Base-by-base conservation (phyloP, 352 stramenopile genomes). In the Paralagenidium karlingii region DNA sequence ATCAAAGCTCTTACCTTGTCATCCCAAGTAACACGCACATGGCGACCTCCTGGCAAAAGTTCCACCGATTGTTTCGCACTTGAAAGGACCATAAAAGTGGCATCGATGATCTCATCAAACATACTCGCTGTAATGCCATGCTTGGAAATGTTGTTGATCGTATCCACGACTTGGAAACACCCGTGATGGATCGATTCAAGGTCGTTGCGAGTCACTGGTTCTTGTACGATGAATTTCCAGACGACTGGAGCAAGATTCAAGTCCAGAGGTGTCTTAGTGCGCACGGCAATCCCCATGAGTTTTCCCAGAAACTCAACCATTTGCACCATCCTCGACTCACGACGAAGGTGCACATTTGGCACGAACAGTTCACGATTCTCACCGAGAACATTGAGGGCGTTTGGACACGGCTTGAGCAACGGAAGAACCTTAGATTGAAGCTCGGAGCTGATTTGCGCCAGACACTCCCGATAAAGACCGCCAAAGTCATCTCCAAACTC, bases 291-390 rank as follows among this genome's bases (percentile, higher is more conserved):
- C 16, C 90, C 91, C 44, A 96, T 94, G 13, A 97, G 63, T 47
- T 97, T 96, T 12, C 91, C 91, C 11, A 97, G 63, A 47, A 97
- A 97, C 44, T 94, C 76, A 27, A 89, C 86, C 87, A 96, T 97
- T 18, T 82, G 62, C 0, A 92, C 51, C 7, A 77, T 60, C 9
- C 64, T 58, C 13, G 60, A 43, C 34, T 78, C 60, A 13, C 45
- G 51, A 21, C 61, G 58, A 16, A 82, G 38, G 29, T 84, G 66
- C 2, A 66, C 60, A 32, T 88, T 90, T 1, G 76, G 76, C 5
- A 92, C 69, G 41, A 82, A 90, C 27, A 79, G 49, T 46, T 97
- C 89, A 8, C 81, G 78, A 38, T 96, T 95, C 34, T 92, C 66
- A 11, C 92, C 89, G 9, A 83, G 78, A 11, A 52, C 65, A 38